Conservation (phyloP, 768 basidiomycete species). For the Rhodotorula kratochvilovae region DNA sequence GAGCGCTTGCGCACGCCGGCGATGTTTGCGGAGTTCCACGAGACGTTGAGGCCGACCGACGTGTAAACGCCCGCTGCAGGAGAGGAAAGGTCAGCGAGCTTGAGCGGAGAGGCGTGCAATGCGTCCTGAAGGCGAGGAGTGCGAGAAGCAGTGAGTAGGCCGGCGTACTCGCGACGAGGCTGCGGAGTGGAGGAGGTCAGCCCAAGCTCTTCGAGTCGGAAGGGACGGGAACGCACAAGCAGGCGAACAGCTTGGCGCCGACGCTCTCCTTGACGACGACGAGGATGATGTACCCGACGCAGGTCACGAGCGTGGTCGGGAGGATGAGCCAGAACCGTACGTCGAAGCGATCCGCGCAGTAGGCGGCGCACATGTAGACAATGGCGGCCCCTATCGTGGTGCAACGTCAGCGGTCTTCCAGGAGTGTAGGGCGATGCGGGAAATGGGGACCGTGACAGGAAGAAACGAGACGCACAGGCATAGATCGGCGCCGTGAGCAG, state of each 20-base stretch:
- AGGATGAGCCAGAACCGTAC: conserved; percentile 26
- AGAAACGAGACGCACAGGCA: not conserved
- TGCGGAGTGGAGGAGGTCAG: too few species aligned
- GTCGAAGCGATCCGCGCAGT: conserved; percentile 15
- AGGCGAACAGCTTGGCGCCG: conserved; percentile 26
- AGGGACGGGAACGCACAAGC: too few species aligned
- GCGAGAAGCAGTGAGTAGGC: not conserved
- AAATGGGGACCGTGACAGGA: too few species aligned
- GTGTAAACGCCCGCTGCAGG: not conserved
- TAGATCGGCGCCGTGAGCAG: conserved; percentile 4
- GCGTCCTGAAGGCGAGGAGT: not conserved
- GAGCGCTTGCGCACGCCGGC: conserved; percentile 20
- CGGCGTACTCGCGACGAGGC: not conserved
- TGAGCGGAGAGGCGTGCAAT: too few species aligned
- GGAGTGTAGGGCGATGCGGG: not conserved
- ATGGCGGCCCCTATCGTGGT: not conserved
- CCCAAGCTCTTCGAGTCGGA: too few species aligned
- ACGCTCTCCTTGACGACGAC: not conserved
- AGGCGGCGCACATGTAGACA: conserved; percentile 22
- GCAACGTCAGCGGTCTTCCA: too few species aligned
- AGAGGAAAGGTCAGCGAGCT: too few species aligned
- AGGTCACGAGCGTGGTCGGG: conserved; percentile 10
- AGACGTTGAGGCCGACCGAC: conserved; percentile 2
- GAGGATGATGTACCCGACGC: conserved; percentile 32
- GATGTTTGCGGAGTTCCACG: not conserved